phyloP scores from a whole-genome alignment of 345 rosid species.

The Eucalyptus brandiana region DNA sequence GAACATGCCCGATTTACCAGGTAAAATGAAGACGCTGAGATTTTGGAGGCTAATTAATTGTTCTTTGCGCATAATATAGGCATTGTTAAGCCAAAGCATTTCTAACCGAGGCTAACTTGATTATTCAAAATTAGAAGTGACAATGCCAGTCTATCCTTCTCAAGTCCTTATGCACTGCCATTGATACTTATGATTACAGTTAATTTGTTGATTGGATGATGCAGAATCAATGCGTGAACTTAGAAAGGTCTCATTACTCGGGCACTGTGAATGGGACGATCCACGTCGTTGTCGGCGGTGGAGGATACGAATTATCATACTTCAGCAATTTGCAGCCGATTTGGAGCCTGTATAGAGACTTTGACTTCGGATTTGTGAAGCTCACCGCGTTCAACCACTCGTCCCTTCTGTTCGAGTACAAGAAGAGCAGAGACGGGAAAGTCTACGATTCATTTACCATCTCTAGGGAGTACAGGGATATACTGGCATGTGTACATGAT shows the following conservation, averaged over 20 bases:
- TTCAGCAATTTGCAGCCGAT: conserved; percentile 30
- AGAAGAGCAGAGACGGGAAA: conserved; percentile 55
- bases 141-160: not conserved
- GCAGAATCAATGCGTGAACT: conserved; percentile 61
- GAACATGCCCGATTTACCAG: conserved; percentile 72
- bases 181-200: not conserved
- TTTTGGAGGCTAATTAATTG: not conserved
- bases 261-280: conserved; percentile 69
- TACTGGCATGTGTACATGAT: conserved; percentile 18
- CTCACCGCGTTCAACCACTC: conserved; percentile 67
- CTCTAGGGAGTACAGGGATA: conserved; percentile 29
- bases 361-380: conserved; percentile 72
- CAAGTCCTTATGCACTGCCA: not conserved
- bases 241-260: conserved; percentile 39
- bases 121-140: not conserved
- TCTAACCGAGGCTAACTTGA: not conserved
- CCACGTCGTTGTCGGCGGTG: conserved; percentile 78
- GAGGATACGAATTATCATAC: conserved; percentile 43
- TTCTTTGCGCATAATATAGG: not conserved
- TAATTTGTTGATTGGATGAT: not conserved
- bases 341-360: conserved; percentile 72
- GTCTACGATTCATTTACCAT: conserved; percentile 37
- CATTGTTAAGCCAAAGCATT: not conserved
- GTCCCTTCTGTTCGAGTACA: conserved; percentile 69
- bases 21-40: not conserved